Evolutionary conservation across 2,329 filamentous ascomycete species (phyloP), one percentile per base, ranked within the genome.

Genomic region (Tolypocladium amazonense): DNA sequence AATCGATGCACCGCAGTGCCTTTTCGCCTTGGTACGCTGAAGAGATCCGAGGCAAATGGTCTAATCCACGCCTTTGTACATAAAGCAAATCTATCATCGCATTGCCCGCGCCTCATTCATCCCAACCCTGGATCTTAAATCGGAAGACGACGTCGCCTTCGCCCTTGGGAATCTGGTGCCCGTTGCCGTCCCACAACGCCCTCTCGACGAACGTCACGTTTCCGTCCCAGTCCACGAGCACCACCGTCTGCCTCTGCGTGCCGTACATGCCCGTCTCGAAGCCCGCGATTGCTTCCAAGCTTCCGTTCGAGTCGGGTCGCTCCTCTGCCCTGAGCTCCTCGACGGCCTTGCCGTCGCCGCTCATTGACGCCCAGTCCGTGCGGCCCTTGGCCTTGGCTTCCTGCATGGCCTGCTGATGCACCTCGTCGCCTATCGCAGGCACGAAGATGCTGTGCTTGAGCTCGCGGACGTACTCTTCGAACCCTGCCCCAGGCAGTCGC

Each of bases 401-500:
- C 56, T 74, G 70, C 76, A 83, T 81, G 23, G 77, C 76, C 23
- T 71, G 67, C 41, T 71, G 72, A 41, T 79, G 76, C 39, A 72
- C 66, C 30, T 76, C 73, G 60, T 79, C 77, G n/a, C 82, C 82
- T 27, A 88, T 79, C 0, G 77, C 70, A 0, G 82, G 84, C 57
- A 87, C 79, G 63, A 86, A 87, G 57, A 88, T 81, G n/a, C 80
- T 84, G 38, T 85, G 72, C 63, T 81, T 79, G 55, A 88, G 75
- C 45, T 79, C 71, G 50, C 74, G 73, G 64, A 86, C 77, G 61
- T 80, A 79, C 20, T 83, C 76, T 47, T 83, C 76, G 41, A 85
- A 78, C n/a, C 75, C 77, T 59, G 76, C 75, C 41, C 70, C 74
- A 4, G 72, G 69, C 12, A 73, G 68, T 1, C 68, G 64, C 15